Conservation (phyloP, 352 stramenopile species). For the Poterioochromonas sp. region DNA sequence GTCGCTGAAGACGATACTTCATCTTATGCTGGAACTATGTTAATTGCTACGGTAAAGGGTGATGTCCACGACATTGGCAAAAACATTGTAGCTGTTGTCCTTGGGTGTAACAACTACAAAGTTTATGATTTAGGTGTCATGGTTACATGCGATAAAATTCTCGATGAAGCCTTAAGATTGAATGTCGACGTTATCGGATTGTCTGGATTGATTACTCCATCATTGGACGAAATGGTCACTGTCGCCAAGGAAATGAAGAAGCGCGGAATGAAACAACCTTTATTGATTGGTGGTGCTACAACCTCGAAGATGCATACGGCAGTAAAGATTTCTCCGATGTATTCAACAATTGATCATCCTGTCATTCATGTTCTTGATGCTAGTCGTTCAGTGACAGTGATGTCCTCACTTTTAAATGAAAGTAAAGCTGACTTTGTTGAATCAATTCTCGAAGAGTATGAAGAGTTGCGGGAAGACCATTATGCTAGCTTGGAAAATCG, state of each 20-base stretch:
- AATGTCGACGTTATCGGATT: slow-evolving; percentile 92
- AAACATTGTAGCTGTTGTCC: slow-evolving; percentile 95
- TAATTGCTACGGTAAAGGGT: slow-evolving; percentile 96
- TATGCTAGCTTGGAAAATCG: slow-evolving; percentile 72
- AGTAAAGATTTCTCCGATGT: slow-evolving; percentile 93
- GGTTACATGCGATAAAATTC: slow-evolving; percentile 77
- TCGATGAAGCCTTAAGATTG: slow-evolving; percentile 48
- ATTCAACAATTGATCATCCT: slow-evolving; percentile 81
- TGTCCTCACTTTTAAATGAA: slow-evolving; percentile 76
- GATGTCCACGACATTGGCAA: slow-evolving; percentile 98
- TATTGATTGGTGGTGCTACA: slow-evolving; percentile 91
- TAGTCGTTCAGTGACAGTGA: slow-evolving; percentile 84
- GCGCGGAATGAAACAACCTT: slow-evolving; percentile 76
- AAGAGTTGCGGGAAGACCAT: slow-evolving; percentile 71
- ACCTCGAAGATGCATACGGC: slow-evolving; percentile 96
- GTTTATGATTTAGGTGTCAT: slow-evolving; percentile 93
- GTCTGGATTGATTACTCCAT: slow-evolving; percentile 92
- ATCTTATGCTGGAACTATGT: slow-evolving; percentile 59
- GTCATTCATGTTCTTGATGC: slow-evolving; percentile 96
- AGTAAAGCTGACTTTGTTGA: slow-evolving; percentile 87
- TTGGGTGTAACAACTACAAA: slow-evolving; percentile 98
- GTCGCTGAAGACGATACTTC: slow-evolving; percentile 60
- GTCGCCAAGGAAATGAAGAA: slow-evolving; percentile 90
- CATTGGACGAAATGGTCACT: slow-evolving; percentile 94
- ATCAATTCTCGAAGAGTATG: slow-evolving; percentile 72